Conservation (phyloP, 2,329 filamentous ascomycete genomes). For the Fusarium pininemorale region DNA sequence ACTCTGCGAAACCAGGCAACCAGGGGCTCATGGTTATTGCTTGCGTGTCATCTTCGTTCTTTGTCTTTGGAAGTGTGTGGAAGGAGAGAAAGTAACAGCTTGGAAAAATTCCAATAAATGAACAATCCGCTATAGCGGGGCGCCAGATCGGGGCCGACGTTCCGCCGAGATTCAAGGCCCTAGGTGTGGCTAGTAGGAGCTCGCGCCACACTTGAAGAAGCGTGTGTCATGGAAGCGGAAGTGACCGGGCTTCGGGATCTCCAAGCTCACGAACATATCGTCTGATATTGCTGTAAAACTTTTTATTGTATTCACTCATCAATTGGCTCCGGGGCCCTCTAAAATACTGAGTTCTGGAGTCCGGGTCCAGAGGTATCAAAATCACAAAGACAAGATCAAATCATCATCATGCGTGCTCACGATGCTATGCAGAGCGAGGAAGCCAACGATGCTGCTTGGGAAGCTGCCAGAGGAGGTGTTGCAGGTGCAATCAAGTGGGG, state of each 20-base stretch:
- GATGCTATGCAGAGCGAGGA: constrained; percentile 72
- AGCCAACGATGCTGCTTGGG: constrained; percentile 75
- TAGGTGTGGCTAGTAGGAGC: constrained; percentile 13
- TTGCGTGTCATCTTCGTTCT: constrained; percentile 49
- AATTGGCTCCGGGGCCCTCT: background rate
- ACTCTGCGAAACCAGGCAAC: constrained; percentile 40
- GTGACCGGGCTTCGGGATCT: constrained; percentile 20
- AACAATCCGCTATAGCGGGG: constrained; percentile 39
- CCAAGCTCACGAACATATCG: constrained; percentile 21
- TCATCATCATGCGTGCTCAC: constrained; percentile 39
- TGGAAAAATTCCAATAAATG: constrained; percentile 40
- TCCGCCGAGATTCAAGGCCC: constrained; percentile 8
- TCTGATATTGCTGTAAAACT: constrained; percentile 15
- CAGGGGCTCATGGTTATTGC: constrained; percentile 46
- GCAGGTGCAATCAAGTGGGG: constrained; percentile 79
- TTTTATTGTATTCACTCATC: background rate
- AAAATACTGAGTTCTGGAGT: background rate
- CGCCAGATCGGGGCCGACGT: constrained; percentile 21
- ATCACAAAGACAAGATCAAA: background rate
- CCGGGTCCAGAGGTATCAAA: background rate
- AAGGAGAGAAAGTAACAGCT: constrained; percentile 22
- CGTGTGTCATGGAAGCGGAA: constrained; percentile 35
- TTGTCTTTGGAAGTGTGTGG: constrained; percentile 34
- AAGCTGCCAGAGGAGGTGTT: constrained; percentile 73
- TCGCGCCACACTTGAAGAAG: constrained; percentile 18